Evolutionary conservation across 148 eudicot genomes (phyloP).

Genomic region (Rhododendron williamsianum): DNA sequence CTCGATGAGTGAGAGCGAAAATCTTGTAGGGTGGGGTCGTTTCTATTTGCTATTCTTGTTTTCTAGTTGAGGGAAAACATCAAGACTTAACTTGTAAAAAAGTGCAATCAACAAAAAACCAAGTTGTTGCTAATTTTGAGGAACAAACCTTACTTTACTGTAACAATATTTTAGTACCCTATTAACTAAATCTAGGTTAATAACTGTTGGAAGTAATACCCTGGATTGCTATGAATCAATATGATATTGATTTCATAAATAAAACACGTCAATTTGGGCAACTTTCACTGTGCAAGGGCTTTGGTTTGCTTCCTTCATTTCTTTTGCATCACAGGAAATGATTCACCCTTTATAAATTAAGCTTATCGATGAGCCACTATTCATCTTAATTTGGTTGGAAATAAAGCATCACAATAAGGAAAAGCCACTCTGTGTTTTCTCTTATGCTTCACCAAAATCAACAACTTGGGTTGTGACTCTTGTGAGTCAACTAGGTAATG

Average conservation of each 20-base stretch:
- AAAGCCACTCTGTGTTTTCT: background rate
- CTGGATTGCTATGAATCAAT: background rate
- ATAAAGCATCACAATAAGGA: background rate
- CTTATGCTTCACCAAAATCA: background rate
- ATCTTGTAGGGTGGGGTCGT: background rate
- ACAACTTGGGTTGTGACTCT: background rate
- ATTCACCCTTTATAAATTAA: background rate
- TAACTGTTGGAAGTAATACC: background rate
- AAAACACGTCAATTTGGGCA: background rate
- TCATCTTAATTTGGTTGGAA: background rate
- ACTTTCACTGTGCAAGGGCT: background rate
- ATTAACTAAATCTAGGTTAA: background rate
- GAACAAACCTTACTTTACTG: background rate
- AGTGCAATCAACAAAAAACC: background rate
- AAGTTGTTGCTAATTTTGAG: background rate
- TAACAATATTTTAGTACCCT: background rate
- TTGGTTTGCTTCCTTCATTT: background rate
- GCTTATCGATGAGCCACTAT: background rate
- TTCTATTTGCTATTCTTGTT: background rate
- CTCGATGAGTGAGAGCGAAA: background rate
- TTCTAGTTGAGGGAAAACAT: background rate
- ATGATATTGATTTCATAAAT: background rate
- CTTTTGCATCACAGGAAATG: background rate
- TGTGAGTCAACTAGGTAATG: background rate
- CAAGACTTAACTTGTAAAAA: background rate